Evolutionary conservation across 495 filamentous ascomycete species (phyloP), one percentile per base, ranked within the genome.

Genomic region (Choiromyces venosus): DNA sequence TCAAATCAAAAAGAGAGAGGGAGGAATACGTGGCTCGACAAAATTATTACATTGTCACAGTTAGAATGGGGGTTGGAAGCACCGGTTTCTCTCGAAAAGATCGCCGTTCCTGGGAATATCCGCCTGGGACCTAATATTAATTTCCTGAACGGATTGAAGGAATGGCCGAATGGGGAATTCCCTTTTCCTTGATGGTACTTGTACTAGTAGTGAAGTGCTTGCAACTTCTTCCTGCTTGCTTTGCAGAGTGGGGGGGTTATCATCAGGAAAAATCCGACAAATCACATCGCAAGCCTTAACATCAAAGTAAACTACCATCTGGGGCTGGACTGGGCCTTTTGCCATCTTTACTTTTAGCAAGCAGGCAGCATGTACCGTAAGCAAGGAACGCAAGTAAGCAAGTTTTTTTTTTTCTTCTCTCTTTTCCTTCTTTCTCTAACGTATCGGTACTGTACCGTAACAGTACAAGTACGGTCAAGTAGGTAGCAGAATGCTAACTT

Each of bases 1-100:
- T 29, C 46, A 14, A 29, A 29, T 56, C 9, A 29, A 56, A 25
- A 29, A 14, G 46, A 56, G 44, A 46, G 44, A n/a, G 44, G 25
- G 8, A 29, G 5, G 7, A 61, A 61, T 77, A 77, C 75, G 75
- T 77, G 75, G 75, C 75, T 77, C 75, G 75, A 76, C 74, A 77
- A 68, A 77, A 72, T 25, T 61, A 25, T 61, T 25, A 61, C 10
- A 72, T 25, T 61, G 52, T 61, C 52, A 61, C 10, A 29, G n/a
- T 29, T 5, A n/a, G 52, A 61, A 61, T 61, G 52, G 52, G 52
- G 52, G 52, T 29, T 61, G 8, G 52, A 29, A 29, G 52, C 52
- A n/a, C 21, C 46, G 1, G 46, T 52, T 74, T 76, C 69, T 64
- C 65, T 37, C 37, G 33, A 46, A 37, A 38, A 65, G 38, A 65